phyloP scores from a whole-genome alignment of 305 asterid species.

The Solanum hybrid region DNA sequence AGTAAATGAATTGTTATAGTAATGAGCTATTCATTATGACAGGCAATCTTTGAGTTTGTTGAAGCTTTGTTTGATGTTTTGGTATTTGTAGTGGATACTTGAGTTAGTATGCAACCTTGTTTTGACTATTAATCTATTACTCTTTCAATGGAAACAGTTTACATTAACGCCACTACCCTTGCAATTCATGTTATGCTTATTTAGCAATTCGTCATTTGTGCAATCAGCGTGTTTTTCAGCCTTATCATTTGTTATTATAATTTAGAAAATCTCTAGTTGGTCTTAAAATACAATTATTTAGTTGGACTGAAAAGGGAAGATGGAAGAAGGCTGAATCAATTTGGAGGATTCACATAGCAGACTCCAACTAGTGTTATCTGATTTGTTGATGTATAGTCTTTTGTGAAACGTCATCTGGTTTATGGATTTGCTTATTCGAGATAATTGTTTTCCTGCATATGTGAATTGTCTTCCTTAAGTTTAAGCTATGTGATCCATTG shows the following conservation, averaged over 20 bases:
- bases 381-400: not conserved
- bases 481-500: not conserved
- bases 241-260: not conserved
- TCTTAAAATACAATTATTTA: not conserved
- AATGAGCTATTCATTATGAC: not conserved
- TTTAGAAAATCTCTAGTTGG: not conserved
- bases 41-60: not conserved
- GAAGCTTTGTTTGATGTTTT: not conserved
- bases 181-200: not conserved
- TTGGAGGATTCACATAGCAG: not conserved
- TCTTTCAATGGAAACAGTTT: not conserved
- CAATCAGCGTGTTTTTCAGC: not conserved
- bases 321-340: not conserved
- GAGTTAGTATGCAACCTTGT: not conserved
- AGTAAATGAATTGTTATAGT: slow-evolving; percentile 23
- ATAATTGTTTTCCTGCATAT: not conserved
- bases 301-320: not conserved
- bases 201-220: not conserved
- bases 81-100: not conserved
- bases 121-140: not conserved
- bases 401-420: not conserved
- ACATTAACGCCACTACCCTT: not conserved
- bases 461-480: not conserved
- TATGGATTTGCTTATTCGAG: not conserved
- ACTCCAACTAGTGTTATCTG: not conserved